Conservation (phyloP, 179 eudicot genomes). For the Vitellaria paradoxa region DNA sequence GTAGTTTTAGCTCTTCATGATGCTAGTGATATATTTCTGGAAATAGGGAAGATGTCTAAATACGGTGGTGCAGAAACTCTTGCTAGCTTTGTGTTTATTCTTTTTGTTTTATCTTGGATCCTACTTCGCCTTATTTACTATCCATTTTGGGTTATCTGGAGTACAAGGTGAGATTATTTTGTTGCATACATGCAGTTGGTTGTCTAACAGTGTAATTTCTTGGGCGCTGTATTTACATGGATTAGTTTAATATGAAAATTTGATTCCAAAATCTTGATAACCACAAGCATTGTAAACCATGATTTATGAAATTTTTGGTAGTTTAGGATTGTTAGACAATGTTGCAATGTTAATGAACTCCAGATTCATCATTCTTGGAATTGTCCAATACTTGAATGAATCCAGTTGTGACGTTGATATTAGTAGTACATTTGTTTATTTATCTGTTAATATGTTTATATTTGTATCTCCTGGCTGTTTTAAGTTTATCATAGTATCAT, state of each 20-base stretch:
- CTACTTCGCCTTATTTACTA: conserved; percentile 84
- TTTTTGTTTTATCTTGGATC: conserved; percentile 78
- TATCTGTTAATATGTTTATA: background rate
- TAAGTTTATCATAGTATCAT: background rate
- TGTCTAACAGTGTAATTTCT: background rate
- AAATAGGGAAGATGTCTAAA: conserved; percentile 96
- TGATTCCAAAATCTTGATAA: background rate
- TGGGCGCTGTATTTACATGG: background rate
- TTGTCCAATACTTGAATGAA: background rate
- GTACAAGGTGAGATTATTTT: conserved; percentile 66
- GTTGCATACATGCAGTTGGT: background rate
- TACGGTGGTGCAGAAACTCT: conserved; percentile 79
- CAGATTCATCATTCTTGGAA: background rate
- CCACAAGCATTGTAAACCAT: too few relatives aligned
- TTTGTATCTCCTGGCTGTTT: background rate
- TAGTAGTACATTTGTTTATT: background rate
- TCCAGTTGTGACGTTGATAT: background rate
- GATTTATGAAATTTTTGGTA: background rate
- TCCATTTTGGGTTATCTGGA: conserved; percentile 94
- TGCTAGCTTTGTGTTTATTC: conserved; percentile 74
- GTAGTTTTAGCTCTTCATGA: conserved; percentile 92
- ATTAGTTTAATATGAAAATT: background rate
- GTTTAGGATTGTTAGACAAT: background rate
- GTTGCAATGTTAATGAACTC: background rate
- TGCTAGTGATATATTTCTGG: conserved; percentile 92